Base-by-base conservation (phyloP, 306 rosid species). In the Vachellia pachyceras region DNA sequence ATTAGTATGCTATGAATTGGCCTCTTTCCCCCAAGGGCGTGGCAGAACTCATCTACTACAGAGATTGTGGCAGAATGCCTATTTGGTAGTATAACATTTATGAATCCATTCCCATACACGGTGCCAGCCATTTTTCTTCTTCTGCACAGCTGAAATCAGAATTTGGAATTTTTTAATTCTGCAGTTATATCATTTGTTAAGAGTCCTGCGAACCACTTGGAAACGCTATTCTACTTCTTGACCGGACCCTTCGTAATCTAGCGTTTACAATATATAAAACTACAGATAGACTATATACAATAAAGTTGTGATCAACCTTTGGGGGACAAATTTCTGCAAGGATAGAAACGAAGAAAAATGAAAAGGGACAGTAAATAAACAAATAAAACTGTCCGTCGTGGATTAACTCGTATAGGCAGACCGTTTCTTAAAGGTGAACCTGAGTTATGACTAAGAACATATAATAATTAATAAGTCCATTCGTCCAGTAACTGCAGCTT, bases 1-100 rank as follows among this genome's bases (percentile, higher is more conserved):
- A 96, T 88, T 78, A 96, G 90, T 84, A 96, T 96, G 76, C 99
- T 96, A 77, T 93, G 98, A 85, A 96, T 92, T 79, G 99, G 98
- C 80, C 63, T 93, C 85, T 91, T 89, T 77, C 99, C 99, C 49
- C 98, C 94, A 72, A 96, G 98, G 69, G 98, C 88, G 23, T 79
- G 79, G 87, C 98, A 96, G 85, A 85, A 96, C 29, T 89, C 92
- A 58, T 88, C 94, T 44, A 96, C 89, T 79, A 84, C 97, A 64
- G 98, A 85, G 74, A 89, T 86, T 58, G 88, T 83, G 82, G 92
- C 89, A 72, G 94, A 89, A 75, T 85, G 87, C 85, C 95, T 96
- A 80, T 83, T 82, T 44, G 92, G 82, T 40, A 75, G 66, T 22
- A 77, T 83, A 73, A 92, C 94, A 49, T 91, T 93, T 70, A 54